Evolutionary conservation across 2,329 filamentous ascomycete genomes (phyloP).

Genomic region (Colletotrichum cuscutae): DNA sequence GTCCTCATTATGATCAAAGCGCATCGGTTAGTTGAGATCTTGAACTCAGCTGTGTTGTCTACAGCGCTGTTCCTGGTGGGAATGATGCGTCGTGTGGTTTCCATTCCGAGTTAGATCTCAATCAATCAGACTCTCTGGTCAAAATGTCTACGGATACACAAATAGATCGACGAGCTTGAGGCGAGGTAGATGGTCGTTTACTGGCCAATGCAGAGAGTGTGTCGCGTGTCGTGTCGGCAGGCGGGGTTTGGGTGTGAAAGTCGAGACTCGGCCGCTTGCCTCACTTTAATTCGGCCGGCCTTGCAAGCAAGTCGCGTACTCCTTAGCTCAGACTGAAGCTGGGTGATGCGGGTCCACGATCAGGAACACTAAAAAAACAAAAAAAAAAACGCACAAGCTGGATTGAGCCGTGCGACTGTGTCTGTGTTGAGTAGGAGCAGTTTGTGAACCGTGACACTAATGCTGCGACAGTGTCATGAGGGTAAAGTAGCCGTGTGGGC

Average conservation of each 20-base stretch:
- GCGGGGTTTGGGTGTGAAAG: background rate
- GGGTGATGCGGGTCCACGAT: background rate
- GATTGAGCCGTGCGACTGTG: background rate
- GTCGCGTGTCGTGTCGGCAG: background rate
- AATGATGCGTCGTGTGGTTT: background rate
- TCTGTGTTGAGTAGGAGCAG: background rate
- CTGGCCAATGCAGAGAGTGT: slow-evolving; percentile 16
- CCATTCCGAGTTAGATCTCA: background rate
- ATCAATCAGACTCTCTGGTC: background rate
- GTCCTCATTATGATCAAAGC: too few species aligned
- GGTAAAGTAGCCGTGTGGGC: slow-evolving; percentile 1
- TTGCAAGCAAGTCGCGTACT: slow-evolving; percentile 3
- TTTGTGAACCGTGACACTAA: background rate
- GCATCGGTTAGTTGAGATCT: too few species aligned
- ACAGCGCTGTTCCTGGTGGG: background rate
- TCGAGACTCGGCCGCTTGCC: slow-evolving; percentile 10
- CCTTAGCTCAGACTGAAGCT: background rate
- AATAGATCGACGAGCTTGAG: background rate
- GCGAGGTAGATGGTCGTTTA: slow-evolving; percentile 7
- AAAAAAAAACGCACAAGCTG: background rate
- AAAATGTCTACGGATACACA: background rate
- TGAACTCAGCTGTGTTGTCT: background rate
- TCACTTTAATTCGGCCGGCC: background rate
- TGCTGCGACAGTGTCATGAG: background rate
- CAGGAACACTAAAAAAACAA: background rate